Conservation (phyloP, 208 protist genomes). For the Trypanosoma avium region DNA sequence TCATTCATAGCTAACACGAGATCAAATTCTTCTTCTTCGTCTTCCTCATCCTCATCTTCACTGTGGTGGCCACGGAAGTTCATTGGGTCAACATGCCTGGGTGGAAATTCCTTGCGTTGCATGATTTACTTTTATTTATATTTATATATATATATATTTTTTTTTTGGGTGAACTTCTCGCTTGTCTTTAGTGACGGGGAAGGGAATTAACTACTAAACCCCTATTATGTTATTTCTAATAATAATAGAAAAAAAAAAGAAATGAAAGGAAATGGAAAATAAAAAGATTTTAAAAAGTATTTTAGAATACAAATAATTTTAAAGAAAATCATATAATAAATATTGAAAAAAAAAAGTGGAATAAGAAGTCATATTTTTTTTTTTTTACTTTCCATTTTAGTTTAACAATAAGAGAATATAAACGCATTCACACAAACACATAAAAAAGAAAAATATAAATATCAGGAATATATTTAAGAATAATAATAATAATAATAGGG, state of each 20-base stretch:
- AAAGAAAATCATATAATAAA: too few species aligned
- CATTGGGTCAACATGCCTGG: constrained; percentile 33
- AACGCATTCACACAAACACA: constrained; percentile 8
- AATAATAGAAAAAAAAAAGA: constrained; percentile 10
- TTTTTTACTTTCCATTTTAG: too few species aligned
- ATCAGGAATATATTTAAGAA: too few species aligned
- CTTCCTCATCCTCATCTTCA: constrained; percentile 32
- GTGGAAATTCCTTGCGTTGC: constrained; percentile 17
- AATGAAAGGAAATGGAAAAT: constrained; percentile 15
- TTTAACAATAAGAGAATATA: constrained; percentile 2
- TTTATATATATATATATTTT: constrained; percentile 8
- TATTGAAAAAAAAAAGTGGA: too few species aligned
- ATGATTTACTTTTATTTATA: constrained; percentile 12
- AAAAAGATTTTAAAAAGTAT: background rate
- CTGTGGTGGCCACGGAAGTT: constrained; percentile 6
- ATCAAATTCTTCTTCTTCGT: constrained; percentile 50
- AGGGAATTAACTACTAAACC: too few species aligned
- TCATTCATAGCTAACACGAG: constrained; percentile 57
- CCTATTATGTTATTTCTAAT: too few species aligned
- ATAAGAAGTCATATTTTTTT: too few species aligned
- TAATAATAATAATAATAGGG: constrained; percentile 12
- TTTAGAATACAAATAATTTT: too few species aligned
- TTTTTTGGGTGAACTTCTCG: too few species aligned
- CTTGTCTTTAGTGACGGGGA: too few species aligned
- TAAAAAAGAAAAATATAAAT: constrained; percentile 8